These are phyloP conservation scores for Trypanosoma caninum DNA, from an alignment of 208 protist genomes.

Conservation along the genomic window DNA sequence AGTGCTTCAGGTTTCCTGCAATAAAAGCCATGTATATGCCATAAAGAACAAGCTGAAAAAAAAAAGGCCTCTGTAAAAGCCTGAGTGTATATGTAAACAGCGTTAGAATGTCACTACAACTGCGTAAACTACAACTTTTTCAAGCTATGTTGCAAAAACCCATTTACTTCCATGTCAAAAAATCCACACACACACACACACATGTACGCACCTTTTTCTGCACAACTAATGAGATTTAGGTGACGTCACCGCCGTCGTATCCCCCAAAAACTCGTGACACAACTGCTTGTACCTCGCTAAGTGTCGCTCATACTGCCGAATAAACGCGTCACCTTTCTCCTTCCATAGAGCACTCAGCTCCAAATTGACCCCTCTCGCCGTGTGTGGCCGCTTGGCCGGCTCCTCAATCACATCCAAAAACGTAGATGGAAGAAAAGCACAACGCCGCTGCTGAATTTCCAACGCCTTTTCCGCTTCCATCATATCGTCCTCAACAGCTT, in stretches of 20 bases:
- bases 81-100: too few relatives aligned
- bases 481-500: conserved; percentile 17
- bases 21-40: too few relatives aligned
- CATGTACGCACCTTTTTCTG: too few relatives aligned
- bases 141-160: too few relatives aligned
- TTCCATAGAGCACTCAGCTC: conserved; percentile 21
- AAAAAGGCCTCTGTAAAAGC: too few relatives aligned
- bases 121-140: too few relatives aligned
- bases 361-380: conserved; percentile 12
- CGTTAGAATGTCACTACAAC: too few relatives aligned
- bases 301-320: conserved; percentile 31
- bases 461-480: conserved; percentile 2
- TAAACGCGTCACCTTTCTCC: conserved; percentile 20
- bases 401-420: neutral
- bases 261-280: conserved; percentile 12
- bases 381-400: neutral
- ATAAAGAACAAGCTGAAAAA: too few relatives aligned
- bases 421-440: conserved; percentile 26
- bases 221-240: too few relatives aligned
- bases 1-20: too few relatives aligned
- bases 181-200: too few relatives aligned
- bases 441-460: conserved; percentile 17
- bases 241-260: neutral
- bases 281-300: conserved; percentile 20
- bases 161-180: too few relatives aligned